phyloP scores from a whole-genome alignment of 768 basidiomycete genomes.

The Panaeolus cyanescens region DNA sequence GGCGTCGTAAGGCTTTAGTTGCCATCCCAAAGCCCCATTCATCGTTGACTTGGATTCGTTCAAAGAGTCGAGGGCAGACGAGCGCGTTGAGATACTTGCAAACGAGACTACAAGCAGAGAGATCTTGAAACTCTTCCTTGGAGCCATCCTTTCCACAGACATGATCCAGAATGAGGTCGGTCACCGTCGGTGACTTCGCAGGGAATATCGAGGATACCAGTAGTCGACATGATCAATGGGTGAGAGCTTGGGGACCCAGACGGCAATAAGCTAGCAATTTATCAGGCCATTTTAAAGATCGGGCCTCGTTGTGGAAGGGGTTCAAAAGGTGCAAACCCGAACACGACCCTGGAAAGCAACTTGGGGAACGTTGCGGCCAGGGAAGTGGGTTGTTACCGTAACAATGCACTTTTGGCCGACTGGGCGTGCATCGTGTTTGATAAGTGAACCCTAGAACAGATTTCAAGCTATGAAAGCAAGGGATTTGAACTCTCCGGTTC shows the following conservation, averaged over 20 bases:
- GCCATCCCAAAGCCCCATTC: neutral
- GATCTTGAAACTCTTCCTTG: neutral
- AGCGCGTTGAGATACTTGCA: neutral
- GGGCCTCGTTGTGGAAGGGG: constrained; percentile 1
- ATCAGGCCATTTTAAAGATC: constrained; percentile 2
- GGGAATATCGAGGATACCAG: neutral
- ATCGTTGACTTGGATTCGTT: neutral
- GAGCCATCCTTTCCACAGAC: neutral
- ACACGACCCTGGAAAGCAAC: neutral
- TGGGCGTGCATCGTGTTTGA: neutral
- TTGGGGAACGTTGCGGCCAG: neutral
- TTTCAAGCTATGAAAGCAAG: neutral
- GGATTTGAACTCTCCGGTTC: neutral
- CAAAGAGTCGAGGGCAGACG: neutral
- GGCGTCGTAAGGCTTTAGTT: neutral
- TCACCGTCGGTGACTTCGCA: neutral
- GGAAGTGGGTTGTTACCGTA: neutral
- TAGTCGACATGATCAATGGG: neutral
- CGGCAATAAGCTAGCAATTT: neutral
- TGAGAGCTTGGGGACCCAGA: neutral
- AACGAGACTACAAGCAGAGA: neutral
- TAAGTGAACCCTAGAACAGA: neutral
- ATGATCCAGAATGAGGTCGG: neutral
- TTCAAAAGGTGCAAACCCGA: neutral
- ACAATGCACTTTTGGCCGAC: neutral